These are phyloP conservation scores for Flaveria sonorensis DNA, from an alignment of 129 eudicot genomes.

Conservation along the genomic window DNA sequence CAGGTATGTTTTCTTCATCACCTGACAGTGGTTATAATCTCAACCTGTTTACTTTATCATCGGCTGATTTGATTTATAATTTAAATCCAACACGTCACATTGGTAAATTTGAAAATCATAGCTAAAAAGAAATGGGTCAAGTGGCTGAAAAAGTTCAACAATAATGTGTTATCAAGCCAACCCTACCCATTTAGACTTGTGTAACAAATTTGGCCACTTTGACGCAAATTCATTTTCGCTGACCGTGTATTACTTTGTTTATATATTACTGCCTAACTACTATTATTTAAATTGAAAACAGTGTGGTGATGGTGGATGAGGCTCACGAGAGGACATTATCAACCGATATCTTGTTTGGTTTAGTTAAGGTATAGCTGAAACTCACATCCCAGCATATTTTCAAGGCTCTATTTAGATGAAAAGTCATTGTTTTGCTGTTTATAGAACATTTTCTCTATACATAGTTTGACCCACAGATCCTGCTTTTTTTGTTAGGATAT, in stretches of 20 bases:
- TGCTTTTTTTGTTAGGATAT: conserved; percentile 48
- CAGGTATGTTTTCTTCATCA: conserved; percentile 29
- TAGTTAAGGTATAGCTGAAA: conserved; percentile 57
- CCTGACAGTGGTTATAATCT: not conserved
- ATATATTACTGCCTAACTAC: not conserved
- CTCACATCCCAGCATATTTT: not conserved
- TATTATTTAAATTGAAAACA: conserved; percentile 12
- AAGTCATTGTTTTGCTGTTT: not conserved
- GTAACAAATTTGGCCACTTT: not conserved
- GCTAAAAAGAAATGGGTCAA: not conserved
- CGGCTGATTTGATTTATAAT: not conserved
- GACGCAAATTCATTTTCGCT: not conserved
- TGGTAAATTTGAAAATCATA: not conserved
- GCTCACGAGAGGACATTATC: conserved; percentile 92
- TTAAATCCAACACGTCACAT: not conserved
- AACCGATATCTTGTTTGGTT: conserved; percentile 83
- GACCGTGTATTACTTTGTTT: not conserved
- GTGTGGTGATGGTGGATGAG: conserved; percentile 94
- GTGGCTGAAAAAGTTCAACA: not conserved
- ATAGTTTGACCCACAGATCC: not conserved
- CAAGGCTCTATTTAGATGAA: not conserved
- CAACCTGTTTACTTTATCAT: not conserved
- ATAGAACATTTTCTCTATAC: not conserved
- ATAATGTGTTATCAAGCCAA: not conserved
- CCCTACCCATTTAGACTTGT: not conserved